Evolutionary conservation across 352 stramenopile genomes (phyloP), one percentile per base, ranked within the genome.

Genomic region (Paralagenidium karlingii): DNA sequence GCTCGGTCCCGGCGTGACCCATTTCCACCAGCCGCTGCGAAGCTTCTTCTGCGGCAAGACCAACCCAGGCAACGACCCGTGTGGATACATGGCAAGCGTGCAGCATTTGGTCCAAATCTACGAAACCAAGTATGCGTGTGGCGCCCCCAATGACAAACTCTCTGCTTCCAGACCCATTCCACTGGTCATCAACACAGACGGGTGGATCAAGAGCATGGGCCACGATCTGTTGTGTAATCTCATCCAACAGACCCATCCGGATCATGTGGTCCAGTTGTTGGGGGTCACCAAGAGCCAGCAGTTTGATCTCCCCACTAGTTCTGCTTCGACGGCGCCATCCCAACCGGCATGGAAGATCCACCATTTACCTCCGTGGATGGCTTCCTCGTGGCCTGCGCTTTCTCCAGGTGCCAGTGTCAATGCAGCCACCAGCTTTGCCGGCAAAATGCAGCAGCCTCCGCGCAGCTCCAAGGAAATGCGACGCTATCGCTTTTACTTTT

Each of bases 121-220:
- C 43, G 28, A 19, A 8, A 21, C 13, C 22, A 26, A 33, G 27
- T 21, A 34, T 11, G 20, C 40, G 21, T n/a, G n/a, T n/a, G n/a
- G n/a, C n/a, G n/a, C n/a, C n/a, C n/a, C n/a, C n/a, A n/a, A n/a
- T n/a, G n/a, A n/a, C n/a, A n/a, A n/a, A n/a, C n/a, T n/a, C n/a
- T n/a, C n/a, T n/a, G n/a, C n/a, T n/a, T n/a, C n/a, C n/a, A n/a
- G n/a, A n/a, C 26, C 49, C 27, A 63, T 94, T 20, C 92, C 93
- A 24, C 63, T 98, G 1, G 58, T 98, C 11, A 76, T 98, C 46
- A 98, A 98, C 55, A 96, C 92, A 12, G 93, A 98, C 58, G 94
- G 94, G 29, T 98, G 92, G 92, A 81, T 98, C 42, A 97, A 98
- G 65, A 95, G 91, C 37, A 93, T 98, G 65, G 94, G 94, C 8